Evolutionary conservation across 176 grass and related monocot species (phyloP).

Genomic region (Aechmea fasciata): DNA sequence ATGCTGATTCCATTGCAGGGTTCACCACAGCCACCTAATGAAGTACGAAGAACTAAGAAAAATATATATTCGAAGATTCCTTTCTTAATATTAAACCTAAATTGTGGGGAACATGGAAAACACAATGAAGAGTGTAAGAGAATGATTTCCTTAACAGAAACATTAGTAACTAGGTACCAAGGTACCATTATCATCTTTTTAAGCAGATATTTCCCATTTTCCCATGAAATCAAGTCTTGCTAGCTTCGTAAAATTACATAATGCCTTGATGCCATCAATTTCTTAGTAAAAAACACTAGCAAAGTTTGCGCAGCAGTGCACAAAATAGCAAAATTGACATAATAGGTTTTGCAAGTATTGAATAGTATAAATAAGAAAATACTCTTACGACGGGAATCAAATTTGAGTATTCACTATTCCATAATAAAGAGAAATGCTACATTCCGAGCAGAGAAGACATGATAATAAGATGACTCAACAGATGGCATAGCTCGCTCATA

Average conservation of each 20-base stretch:
- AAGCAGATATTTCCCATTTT: background rate
- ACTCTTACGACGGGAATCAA: background rate
- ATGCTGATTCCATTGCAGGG: conserved; percentile 78
- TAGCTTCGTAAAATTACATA: too few species aligned
- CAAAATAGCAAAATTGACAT: too few species aligned
- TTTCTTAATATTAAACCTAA: too few species aligned
- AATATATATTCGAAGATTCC: background rate
- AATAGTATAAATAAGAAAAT: conserved; percentile 9
- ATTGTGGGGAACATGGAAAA: background rate
- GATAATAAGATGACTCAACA: too few species aligned
- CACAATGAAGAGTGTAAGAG: background rate
- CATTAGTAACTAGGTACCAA: background rate
- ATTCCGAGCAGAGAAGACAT: too few species aligned
- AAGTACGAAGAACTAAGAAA: conserved; percentile 18
- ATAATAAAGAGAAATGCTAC: too few species aligned
- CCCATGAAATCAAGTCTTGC: too few species aligned
- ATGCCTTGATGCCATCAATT: too few species aligned
- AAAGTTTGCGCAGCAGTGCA: too few species aligned
- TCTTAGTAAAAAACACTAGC: too few species aligned
- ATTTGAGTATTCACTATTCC: background rate
- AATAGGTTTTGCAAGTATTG: too few species aligned
- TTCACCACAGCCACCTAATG: conserved; percentile 70
- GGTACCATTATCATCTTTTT: background rate
- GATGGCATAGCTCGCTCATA: too few species aligned
- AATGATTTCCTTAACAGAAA: background rate